Percentiles rank a stretch among this genome's conserved stretches.
Evolutionary conservation across 768 basidiomycete genomes (phyloP).

Genomic region (Saitozyma sp.): DNA sequence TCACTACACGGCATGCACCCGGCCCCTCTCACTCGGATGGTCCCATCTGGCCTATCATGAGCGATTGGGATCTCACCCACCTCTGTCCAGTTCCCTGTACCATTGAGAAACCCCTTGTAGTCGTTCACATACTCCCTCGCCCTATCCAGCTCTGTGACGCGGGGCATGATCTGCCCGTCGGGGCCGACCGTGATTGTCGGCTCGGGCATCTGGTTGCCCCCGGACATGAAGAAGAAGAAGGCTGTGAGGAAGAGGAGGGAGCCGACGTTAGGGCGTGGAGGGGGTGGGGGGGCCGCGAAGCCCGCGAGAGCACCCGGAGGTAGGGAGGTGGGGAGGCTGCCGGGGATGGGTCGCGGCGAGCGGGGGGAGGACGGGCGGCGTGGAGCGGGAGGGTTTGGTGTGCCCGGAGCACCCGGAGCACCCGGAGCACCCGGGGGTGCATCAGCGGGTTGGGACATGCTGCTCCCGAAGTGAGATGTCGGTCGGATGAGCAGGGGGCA

Average conservation of each 20-base stretch:
- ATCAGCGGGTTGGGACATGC: too few species aligned
- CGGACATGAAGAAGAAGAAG: conserved; percentile 52
- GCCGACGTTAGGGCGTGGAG: conserved; percentile 35
- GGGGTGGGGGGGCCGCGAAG: conserved; percentile 13
- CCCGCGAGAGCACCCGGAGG: conserved; percentile 12
- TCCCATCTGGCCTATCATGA: too few species aligned
- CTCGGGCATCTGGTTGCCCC: conserved; percentile 22
- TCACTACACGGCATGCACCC: too few species aligned
- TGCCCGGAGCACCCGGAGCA: too few species aligned
- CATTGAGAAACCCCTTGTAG: conserved; percentile 32
- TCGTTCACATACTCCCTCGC: conserved; percentile 30
- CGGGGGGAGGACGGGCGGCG: too few species aligned
- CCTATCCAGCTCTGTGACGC: conserved; percentile 38
- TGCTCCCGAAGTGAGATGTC: too few species aligned
- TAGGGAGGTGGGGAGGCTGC: conserved; percentile 6
- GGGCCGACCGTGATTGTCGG: conserved; percentile 26
- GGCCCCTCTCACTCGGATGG: too few species aligned
- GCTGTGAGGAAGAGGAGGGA: conserved; percentile 50
- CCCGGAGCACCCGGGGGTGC: too few species aligned
- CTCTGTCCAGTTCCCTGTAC: conserved; percentile 43
- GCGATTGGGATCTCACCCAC: conserved; percentile 13
- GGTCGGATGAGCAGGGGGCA: too few species aligned
- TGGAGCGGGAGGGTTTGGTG: too few species aligned
- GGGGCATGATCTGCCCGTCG: conserved; percentile 32
- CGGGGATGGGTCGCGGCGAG: conserved; percentile 2